A percentile compares a stretch with the other conserved stretches of the same genome.
phyloP scores from a whole-genome alignment of 306 rosid species.

The Heteromeles arbutifolia region DNA sequence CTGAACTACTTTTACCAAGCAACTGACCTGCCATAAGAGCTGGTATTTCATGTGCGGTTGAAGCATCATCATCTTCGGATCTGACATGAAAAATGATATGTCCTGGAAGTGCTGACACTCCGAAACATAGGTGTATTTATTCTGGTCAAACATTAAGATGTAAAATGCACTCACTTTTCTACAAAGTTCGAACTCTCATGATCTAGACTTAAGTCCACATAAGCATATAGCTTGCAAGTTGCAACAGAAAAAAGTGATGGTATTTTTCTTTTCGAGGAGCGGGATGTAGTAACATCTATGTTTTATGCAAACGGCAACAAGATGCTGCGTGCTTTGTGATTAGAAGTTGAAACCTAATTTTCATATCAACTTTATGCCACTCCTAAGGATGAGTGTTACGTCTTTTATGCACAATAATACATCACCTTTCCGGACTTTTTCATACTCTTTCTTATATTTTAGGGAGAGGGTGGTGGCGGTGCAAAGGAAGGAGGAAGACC shows the following conservation, averaged over 20 bases:
- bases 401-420: background rate
- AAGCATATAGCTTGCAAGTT: no score
- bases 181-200: no score
- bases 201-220: no score
- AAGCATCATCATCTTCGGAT: slow-evolving; percentile 47
- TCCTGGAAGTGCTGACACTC: background rate
- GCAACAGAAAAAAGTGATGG: no score
- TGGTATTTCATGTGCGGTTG: slow-evolving; percentile 26
- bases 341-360: background rate
- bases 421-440: background rate
- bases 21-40: slow-evolving; percentile 18
- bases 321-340: background rate
- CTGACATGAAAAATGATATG: slow-evolving; percentile 28
- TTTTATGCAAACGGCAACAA: background rate
- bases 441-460: background rate
- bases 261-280: no score
- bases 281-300: no score
- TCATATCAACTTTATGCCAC: background rate
- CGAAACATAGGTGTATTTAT: background rate
- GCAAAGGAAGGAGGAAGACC: background rate
- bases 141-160: background rate
- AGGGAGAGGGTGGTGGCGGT: background rate
- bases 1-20: slow-evolving; percentile 23
- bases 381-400: background rate
- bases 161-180: background rate